Percentiles rank a stretch among this genome's conserved stretches.
phyloP scores from a whole-genome alignment of 371 early-diverging fungal genomes.

The Chytridium lagenaria region DNA sequence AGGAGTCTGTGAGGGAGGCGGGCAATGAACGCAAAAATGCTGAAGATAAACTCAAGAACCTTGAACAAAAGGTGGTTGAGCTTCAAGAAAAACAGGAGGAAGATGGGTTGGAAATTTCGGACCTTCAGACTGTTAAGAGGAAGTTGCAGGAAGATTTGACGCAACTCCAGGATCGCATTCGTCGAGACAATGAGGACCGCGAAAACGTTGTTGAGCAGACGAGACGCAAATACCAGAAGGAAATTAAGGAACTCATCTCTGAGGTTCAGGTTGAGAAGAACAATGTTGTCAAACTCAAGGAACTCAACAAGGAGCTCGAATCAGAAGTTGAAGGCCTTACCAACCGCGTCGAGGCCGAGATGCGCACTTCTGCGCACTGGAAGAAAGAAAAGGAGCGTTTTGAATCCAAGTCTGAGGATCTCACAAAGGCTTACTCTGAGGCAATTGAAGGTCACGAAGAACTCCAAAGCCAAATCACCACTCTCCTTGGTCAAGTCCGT shows the following conservation, averaged over 20 bases:
- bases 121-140: conserved; percentile 67
- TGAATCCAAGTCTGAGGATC: conserved; percentile 64
- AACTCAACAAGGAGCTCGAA: conserved; percentile 64
- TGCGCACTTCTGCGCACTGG: conserved; percentile 56
- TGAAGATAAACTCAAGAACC: conserved; percentile 62
- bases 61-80: conserved; percentile 70
- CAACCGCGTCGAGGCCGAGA: conserved; percentile 62
- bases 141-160: conserved; percentile 77
- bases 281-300: conserved; percentile 67
- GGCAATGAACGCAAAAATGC: conserved; percentile 61
- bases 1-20: conserved; percentile 65
- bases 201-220: conserved; percentile 64
- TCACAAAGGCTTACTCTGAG: conserved; percentile 60
- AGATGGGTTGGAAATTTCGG: conserved; percentile 65
- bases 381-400: conserved; percentile 74
- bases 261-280: conserved; percentile 79
- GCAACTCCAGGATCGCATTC: conserved; percentile 68
- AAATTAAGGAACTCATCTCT: conserved; percentile 71
- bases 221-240: conserved; percentile 74
- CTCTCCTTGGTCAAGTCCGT: conserved; percentile 55
- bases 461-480: conserved; percentile 55
- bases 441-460: conserved; percentile 59
- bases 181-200: conserved; percentile 73
- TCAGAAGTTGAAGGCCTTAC: conserved; percentile 60
- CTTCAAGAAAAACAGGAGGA: conserved; percentile 76